Evolutionary conservation across 2,329 filamentous ascomycete species (phyloP).

Genomic region (Verticillium tricorpus): DNA sequence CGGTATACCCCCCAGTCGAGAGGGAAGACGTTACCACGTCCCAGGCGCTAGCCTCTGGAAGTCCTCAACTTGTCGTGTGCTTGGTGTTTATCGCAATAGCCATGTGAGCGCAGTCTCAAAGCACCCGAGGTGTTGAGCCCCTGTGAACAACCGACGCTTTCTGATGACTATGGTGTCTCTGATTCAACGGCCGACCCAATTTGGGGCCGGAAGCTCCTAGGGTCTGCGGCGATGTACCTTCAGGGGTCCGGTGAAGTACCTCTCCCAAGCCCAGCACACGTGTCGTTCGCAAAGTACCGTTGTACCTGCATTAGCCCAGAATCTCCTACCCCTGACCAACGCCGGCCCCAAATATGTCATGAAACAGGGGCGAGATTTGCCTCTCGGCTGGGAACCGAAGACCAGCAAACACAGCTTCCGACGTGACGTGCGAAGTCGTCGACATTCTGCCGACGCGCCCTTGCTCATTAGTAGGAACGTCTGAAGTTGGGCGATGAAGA

Average conservation of each 20-base stretch:
- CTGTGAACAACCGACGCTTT: not conserved
- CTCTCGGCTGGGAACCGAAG: not conserved
- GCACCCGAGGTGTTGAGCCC: not conserved
- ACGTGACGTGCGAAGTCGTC: not conserved
- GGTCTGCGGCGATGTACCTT: not conserved
- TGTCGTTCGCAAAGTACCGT: not conserved
- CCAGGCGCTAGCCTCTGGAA: not conserved
- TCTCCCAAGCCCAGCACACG: not conserved
- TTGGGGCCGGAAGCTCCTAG: not conserved
- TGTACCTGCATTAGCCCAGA: not conserved
- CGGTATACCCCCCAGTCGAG: no score
- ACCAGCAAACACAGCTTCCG: not conserved
- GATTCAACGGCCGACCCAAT: not conserved
- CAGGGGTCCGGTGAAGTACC: not conserved
- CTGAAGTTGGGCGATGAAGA: not conserved
- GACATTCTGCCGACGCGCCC: not conserved
- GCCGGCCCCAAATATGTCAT: not conserved
- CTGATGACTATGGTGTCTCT: not conserved
- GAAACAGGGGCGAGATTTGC: slow-evolving; percentile 4
- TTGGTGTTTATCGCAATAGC: not conserved
- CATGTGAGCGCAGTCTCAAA: not conserved
- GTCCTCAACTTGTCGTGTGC: not conserved
- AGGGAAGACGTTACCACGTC: not conserved
- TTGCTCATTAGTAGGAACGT: not conserved
- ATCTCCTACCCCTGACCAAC: not conserved